Base-by-base conservation (phyloP, 73 alveolate species). In the Urostyla sp. region DNA sequence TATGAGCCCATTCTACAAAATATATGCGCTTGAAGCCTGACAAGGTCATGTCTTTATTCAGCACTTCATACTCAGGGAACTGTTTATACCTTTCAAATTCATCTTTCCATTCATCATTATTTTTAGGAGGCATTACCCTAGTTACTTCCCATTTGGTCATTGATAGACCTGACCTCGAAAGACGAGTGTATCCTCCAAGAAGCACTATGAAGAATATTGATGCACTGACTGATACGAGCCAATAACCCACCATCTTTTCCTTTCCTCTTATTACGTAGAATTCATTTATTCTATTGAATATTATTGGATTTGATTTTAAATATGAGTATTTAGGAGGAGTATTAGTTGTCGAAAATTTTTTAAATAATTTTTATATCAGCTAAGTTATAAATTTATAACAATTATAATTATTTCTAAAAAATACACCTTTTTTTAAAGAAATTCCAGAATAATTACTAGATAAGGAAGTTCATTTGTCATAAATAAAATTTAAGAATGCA, bases 111-210 rank as follows among this genome's bases (percentile, higher is more conserved):
- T 75, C 96, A 49, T 90, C 94, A 15, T 94, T 38, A 35, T 43
- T 80, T 16, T 69, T 58, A 5, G 98, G 98, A 28, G 59, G 91
- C 36, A 59, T 51, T 18, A 75, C 79, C 26, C 76, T 91, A 21
- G 79, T 85, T 5, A 96, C 97, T 54, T 90, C 89, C 96, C 98
- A 94, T 43, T 85, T 91, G 15, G 88, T 93, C 98, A 94, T 94
- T 10, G 97, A 92, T 34, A 94, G 90, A 7, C 98, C 98, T 27
- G 97, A 90, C 54, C 86, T 52, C 18, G 93, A 83, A 13, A 94
- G 90, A 20, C 98, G 60, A 31, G 98, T 94, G 81, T 94, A 94
- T 30, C 98, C 98, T 13, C 98, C 98, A 11, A 89, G 67, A 8
- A 89, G 36, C 20, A 94, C 81, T 75, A 94, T 83, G 11, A 88